A percentile compares a stretch with the other conserved stretches of the same genome.
Evolutionary conservation across 495 filamentous ascomycete genomes (phyloP).

Genomic region (Neurospora sublineolata): DNA sequence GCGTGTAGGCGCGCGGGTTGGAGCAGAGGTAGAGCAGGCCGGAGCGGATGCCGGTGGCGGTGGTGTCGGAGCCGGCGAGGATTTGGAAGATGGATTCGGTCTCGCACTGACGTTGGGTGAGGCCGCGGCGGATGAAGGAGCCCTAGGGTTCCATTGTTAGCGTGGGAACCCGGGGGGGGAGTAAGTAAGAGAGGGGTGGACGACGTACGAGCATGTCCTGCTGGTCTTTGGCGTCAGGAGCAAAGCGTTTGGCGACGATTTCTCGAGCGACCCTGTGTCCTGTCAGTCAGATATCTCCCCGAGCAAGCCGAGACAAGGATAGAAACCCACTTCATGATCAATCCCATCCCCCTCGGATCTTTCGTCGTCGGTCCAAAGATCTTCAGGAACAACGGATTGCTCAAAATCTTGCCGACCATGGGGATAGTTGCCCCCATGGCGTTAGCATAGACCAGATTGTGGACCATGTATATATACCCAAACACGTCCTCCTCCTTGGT

Average conservation of each 20-base stretch:
- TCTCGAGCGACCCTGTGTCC: conserved; percentile 17
- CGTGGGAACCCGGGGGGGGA: too few species aligned
- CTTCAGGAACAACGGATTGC: conserved; percentile 35
- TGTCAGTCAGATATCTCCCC: not conserved
- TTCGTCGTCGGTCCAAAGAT: conserved; percentile 43
- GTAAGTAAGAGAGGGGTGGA: conserved; percentile 4
- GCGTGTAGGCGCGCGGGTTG: conserved; percentile 33
- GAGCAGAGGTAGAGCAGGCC: conserved; percentile 42
- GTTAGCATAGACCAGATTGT: conserved; percentile 19
- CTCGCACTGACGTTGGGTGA: conserved; percentile 20
- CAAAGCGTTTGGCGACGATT: conserved; percentile 25
- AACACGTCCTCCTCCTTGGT: conserved; percentile 36
- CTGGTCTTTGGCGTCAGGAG: conserved; percentile 10
- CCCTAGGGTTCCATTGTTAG: conserved; percentile 2
- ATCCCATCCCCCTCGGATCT: conserved; percentile 33
- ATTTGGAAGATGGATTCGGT: conserved; percentile 31
- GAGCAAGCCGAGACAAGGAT: not conserved
- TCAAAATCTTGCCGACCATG: conserved; percentile 16
- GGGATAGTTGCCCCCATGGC: conserved; percentile 21
- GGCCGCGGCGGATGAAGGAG: conserved; percentile 20
- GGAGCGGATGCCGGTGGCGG: conserved; percentile 46
- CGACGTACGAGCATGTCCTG: conserved; percentile 31
- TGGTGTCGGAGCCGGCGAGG: conserved; percentile 56
- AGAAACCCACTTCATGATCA: conserved; percentile 25
- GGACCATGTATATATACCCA: conserved; percentile 32